These are phyloP conservation scores for Diutina rugosa DNA, from an alignment of 1,139 yeast genomes.

Conservation along the genomic window DNA sequence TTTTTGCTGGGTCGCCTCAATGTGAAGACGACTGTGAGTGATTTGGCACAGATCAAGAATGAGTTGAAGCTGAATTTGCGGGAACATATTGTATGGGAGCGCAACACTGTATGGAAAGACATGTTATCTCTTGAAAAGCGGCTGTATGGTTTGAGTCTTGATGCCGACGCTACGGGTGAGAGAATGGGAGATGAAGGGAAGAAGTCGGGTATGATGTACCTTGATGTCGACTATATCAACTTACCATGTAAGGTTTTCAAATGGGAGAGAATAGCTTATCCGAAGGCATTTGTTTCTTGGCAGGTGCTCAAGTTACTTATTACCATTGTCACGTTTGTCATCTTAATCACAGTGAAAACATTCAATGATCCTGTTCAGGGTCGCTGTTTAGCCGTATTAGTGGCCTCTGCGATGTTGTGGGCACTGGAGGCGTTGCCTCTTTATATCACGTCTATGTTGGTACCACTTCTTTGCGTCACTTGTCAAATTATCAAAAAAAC, in stretches of 20 bases:
- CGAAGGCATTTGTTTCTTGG: conserved; percentile 20
- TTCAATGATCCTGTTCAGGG: conserved; percentile 54
- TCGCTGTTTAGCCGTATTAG: conserved; percentile 72
- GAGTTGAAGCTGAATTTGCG: conserved; percentile 69
- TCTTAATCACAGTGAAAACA: conserved; percentile 43
- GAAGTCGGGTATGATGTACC: conserved; percentile 12
- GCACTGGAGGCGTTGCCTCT: conserved; percentile 89
- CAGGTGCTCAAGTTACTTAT: conserved; percentile 32
- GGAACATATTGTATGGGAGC: conserved; percentile 92
- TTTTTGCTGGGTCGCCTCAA: conserved; percentile 22
- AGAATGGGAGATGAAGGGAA: conserved; percentile 23
- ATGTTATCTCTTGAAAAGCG: conserved; percentile 81
- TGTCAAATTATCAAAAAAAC: conserved; percentile 55
- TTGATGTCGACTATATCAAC: conserved; percentile 11
- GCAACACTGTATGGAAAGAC: conserved; percentile 95
- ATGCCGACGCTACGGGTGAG: conserved; percentile 13
- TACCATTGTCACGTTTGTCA: conserved; percentile 30
- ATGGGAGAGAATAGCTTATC: conserved; percentile 7
- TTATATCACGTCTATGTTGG: conserved; percentile 68
- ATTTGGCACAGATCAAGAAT: conserved; percentile 40
- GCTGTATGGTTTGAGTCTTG: conserved; percentile 21
- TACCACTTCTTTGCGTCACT: conserved; percentile 69
- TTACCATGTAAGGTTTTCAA: conserved; percentile 12
- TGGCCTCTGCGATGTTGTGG: conserved; percentile 76
- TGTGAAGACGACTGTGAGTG: conserved; percentile 14